Evolutionary conservation across 768 basidiomycete genomes (phyloP), one percentile per base, ranked within the genome.

Genomic region (Pleurotus djamor): DNA sequence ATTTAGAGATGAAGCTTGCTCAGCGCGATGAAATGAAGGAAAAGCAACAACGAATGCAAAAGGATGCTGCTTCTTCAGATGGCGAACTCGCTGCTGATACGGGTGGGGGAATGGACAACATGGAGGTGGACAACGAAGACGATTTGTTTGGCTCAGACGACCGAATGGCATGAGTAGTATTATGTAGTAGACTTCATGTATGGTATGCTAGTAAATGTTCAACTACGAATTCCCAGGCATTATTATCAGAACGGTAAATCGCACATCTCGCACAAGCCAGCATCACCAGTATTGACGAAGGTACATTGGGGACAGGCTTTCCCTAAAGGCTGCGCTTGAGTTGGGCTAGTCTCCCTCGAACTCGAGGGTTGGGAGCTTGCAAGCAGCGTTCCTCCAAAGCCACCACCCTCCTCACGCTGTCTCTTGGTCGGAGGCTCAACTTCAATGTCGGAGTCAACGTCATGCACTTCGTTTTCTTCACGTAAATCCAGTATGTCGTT

Each of bases 11-110:
- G 83, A 96, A 95, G 69, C 74, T 82, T 8, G 82, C 82, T 0
- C 92, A 94, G 68, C 80, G 88, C 58, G 92, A 94, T 63, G 90
- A 89, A 65, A 74, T 94, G 69, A 86, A 85, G 66, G 91, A 93
- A 73, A 80, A 86, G 66, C 87, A 87, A 65, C 87, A 87, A 65
- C 81, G 88, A 47, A 71, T 86, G 68, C 80, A 81, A 70, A 89
- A 89, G 65, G 89, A 89, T 68, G 89, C 89, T 3, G 80, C 84
- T 41, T 63, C 69, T 4, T 68, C 72, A 60, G 79, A 79, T 60
- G 69, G 66, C 12, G 75, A 69, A 44, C 54, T 73, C 54, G 72
- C 68, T 10, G 77, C 76, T 60, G 68, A 68, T 10, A 76, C 73
- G 43, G 75, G 67, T 60, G 74, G 64, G 33, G 72, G 64, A 4